Evolutionary conservation across 768 basidiomycete genomes (phyloP), one percentile per base, ranked within the genome.

Genomic region (Dentipellis sp.): DNA sequence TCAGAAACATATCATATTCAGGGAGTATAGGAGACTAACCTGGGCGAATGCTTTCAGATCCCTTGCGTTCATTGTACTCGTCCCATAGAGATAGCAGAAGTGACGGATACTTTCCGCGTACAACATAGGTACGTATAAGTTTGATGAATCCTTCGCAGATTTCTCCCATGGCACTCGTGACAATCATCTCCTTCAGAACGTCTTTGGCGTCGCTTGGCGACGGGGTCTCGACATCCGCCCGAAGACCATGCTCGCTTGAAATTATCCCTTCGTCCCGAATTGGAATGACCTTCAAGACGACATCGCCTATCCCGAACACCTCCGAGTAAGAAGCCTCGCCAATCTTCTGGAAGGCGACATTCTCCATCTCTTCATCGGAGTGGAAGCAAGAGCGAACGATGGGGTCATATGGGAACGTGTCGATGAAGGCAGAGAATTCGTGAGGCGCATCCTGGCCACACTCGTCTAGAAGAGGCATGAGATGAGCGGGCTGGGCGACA

Each of bases 281-380:
- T 6, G 92, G 93, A 38, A 94, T 83, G 47, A 97, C 78, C 73
- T 94, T 95, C 60, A 94, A 76, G n/a, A 94, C 93, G 36, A 94
- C 82, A 61, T 88, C 81, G 2, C 87, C 87, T 52, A 94, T 86
- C 8, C 88, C 88, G 68, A 91, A 99, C 29, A 99, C 97, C 66
- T 99, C 97, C 0, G 92, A 95, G 69, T 88, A 99, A 50, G 89
- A 91, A 7, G 97, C 97, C 72, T 99, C 97, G 42, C 95, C 95
- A 48, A 97, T 84, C 70, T 99, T 99, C 61, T 71, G 75, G 69
- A 93, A 92, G 6, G 55, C 68, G 21, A 69, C 58, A 5, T 52
- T 34, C 0, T 23, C 47, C 22, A 56, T 46, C 6, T 65, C 62
- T n/a, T 64, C 62, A 47, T 62, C 70, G 62, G 57, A 63, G 37